A percentile compares a stretch with the other conserved stretches of the same genome.
These are phyloP conservation scores for Alternaria triticimaculans DNA, from an alignment of 2,329 filamentous ascomycete species.

Conservation along the genomic window DNA sequence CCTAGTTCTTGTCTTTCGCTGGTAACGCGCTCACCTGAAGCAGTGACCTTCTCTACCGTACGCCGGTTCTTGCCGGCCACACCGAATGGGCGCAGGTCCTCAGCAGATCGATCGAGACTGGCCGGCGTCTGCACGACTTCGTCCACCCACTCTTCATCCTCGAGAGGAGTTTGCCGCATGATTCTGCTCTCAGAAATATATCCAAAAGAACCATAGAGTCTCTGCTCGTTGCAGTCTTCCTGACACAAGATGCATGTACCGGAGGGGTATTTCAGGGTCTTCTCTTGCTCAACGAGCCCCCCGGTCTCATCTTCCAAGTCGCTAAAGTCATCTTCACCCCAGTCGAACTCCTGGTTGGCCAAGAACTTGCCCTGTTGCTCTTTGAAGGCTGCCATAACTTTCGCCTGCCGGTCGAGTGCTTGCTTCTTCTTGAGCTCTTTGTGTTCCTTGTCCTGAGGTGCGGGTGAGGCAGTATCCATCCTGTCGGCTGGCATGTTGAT, in stretches of 20 bases:
- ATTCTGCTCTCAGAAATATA: constrained; percentile 86
- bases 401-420: constrained; percentile 85
- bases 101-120: constrained; percentile 84
- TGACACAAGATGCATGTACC: constrained; percentile 97
- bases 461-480: constrained; percentile 83
- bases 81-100: constrained; percentile 85
- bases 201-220: constrained; percentile 91
- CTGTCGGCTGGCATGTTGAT: constrained; percentile 73
- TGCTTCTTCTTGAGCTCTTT: constrained; percentile 89
- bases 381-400: constrained; percentile 97
- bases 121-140: constrained; percentile 80
- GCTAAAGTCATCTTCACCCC: constrained; percentile 82
- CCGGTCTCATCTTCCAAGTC: constrained; percentile 72
- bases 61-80: constrained; percentile 86
- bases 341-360: constrained; percentile 86
- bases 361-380: constrained; percentile 96
- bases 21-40: constrained; percentile 72
- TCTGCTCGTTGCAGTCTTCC: constrained; percentile 89
- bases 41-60: constrained; percentile 76
- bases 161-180: constrained; percentile 82
- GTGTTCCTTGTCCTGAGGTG: constrained; percentile 72
- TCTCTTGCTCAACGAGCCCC: constrained; percentile 67
- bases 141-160: constrained; percentile 81
- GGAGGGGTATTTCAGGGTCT: constrained; percentile 86
- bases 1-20: constrained; percentile 83